Base-by-base conservation (phyloP, 2,329 filamentous ascomycete species). In the Orbilia javanica region DNA sequence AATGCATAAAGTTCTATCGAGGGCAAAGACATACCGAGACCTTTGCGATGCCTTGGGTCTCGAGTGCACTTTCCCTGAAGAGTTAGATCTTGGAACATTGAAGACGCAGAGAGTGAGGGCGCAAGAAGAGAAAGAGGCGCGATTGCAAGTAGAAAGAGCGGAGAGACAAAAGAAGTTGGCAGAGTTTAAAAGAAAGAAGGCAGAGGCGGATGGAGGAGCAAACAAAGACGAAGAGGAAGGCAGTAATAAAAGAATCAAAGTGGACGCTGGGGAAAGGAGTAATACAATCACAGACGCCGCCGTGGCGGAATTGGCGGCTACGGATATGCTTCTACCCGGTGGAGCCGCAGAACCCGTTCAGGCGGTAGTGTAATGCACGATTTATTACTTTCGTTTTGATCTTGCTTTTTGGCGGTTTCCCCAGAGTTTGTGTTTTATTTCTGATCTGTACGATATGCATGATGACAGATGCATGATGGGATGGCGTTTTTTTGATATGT, bases 1-100 rank as follows among this genome's bases (percentile, higher is more conserved):
- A 44, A 86, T 86, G 0, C 92, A 91, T 83, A 87, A 87, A 74
- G 84, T 86, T 2, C 87, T 96, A 80, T 89, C 89, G 79, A 84
- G 86, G 55, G 88, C 88, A 77, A 94, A 91, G 85, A 91, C 88
- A 81, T 97, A 97, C 82, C 85, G 85, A 7, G 90, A 92, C 65
- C 84, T 91, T 1, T 92, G 93, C 82, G 86, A 89, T 71, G 85
- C 87, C 0, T 84, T 98, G 31, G 89, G 87, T 0, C 87, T 93
- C 39, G 87, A 90, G 1, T 87, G 91, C 72, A 84, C 96, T 52
- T 82, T 89, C 20, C 88, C 89, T 34, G 84, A 86, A 76, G 94
- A 94, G 0, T 86, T 86, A 52, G 88, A 89, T 5, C 86, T 91
- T 3, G 94, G 50, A 83, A 79, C 65, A 50, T 27, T 55, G 25